These are phyloP conservation scores for Prosopis cineraria DNA, from an alignment of 306 rosid genomes.

Conservation along the genomic window DNA sequence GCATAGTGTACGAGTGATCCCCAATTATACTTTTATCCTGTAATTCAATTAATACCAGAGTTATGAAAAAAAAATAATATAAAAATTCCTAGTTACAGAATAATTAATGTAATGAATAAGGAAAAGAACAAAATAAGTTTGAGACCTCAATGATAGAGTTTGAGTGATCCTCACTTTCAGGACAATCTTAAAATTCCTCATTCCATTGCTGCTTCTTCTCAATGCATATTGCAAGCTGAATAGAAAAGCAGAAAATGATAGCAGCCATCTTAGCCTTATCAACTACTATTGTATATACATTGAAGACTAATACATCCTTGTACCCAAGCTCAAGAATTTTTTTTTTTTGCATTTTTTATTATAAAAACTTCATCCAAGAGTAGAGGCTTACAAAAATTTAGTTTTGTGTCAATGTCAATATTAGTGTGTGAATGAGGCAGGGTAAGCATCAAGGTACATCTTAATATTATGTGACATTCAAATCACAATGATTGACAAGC, in stretches of 20 bases:
- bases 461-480: not conserved
- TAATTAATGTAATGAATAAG: conserved; percentile 26
- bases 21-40: conserved; percentile 69
- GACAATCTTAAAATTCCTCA: conserved; percentile 92
- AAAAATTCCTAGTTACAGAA: not conserved
- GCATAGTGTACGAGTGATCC: conserved; percentile 50
- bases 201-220: conserved; percentile 65
- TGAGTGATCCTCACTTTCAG: conserved; percentile 71
- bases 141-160: conserved; percentile 64
- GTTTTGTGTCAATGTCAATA: conserved; percentile 5
- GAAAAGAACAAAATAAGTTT: conserved; percentile 24
- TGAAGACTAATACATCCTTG: conserved; percentile 4
- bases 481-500: conserved; percentile 22
- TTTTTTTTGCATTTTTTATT: conserved; percentile 10
- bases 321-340: conserved; percentile 23
- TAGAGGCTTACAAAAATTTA: not conserved
- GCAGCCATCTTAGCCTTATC: conserved; percentile 28
- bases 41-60: conserved; percentile 39
- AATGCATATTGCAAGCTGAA: conserved; percentile 92
- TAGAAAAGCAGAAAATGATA: conserved; percentile 31
- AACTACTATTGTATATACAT: conserved; percentile 10
- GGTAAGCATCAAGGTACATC: conserved; percentile 26
- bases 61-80: conserved; percentile 16
- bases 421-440: not conserved
- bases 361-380: conserved; percentile 10